Percentiles rank a stretch among this genome's conserved stretches.
Evolutionary conservation across 768 basidiomycete genomes (phyloP).

Genomic region (Mycena galericulata): DNA sequence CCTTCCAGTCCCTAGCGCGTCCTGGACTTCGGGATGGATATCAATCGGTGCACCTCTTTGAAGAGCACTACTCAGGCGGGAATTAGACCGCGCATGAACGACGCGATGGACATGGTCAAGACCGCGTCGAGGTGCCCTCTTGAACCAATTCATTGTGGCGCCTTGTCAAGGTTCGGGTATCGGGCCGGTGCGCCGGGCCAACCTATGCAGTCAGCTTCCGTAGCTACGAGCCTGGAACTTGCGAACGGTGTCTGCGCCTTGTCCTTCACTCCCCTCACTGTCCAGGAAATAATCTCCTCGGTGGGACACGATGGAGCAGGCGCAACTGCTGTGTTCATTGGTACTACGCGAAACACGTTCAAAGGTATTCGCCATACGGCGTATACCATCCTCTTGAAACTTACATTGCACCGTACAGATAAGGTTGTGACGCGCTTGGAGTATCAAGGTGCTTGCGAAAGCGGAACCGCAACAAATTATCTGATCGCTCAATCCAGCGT

Average conservation of each 20-base stretch:
- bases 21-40: slow-evolving; percentile 82
- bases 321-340: slow-evolving; percentile 82
- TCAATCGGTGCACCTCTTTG: slow-evolving; percentile 60
- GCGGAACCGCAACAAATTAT: neutral
- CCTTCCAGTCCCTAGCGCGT: slow-evolving; percentile 73
- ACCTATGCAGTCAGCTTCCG: slow-evolving; percentile 47
- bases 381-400: neutral
- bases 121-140: slow-evolving; percentile 5
- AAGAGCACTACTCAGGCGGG: slow-evolving; percentile 19
- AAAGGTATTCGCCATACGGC: slow-evolving; percentile 60
- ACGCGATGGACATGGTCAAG: neutral
- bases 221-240: slow-evolving; percentile 55
- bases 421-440: slow-evolving; percentile 79
- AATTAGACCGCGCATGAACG: slow-evolving; percentile 2
- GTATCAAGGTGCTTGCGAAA: slow-evolving; percentile 62
- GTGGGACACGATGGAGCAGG: slow-evolving; percentile 76
- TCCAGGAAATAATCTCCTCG: slow-evolving; percentile 66
- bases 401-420: slow-evolving; percentile 51
- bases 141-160: neutral
- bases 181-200: neutral
- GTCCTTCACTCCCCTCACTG: slow-evolving; percentile 68
- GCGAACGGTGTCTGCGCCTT: slow-evolving; percentile 66
- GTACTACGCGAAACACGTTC: slow-evolving; percentile 90
- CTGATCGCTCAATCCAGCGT: slow-evolving; percentile 54
- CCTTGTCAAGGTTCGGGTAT: neutral